Evolutionary conservation across 2,329 filamentous ascomycete genomes (phyloP).

Genomic region (Cyclaneusma minus): DNA sequence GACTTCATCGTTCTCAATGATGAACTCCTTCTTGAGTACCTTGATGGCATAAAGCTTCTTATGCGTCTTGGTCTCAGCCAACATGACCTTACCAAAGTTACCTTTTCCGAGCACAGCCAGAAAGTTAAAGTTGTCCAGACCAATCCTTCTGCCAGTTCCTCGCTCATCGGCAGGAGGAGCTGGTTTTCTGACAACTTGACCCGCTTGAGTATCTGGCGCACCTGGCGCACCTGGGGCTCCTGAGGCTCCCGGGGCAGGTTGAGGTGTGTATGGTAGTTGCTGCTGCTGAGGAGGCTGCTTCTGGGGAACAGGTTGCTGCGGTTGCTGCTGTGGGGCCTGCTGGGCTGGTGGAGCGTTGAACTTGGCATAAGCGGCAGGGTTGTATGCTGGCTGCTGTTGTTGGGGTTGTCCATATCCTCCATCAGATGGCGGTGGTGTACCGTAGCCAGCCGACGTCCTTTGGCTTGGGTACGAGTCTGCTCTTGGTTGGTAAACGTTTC

Average conservation of each 20-base stretch:
- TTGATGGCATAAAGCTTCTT: constrained; percentile 96
- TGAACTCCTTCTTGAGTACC: constrained; percentile 98
- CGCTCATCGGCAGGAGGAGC: constrained; percentile 56
- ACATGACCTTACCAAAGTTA: constrained; percentile 99
- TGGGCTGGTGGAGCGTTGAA: constrained; percentile 35
- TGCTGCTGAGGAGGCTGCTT: constrained; percentile 19
- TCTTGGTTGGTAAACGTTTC: constrained; percentile 12
- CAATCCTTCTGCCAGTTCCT: constrained; percentile 72
- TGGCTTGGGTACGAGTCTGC: constrained; percentile 8
- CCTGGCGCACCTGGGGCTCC: constrained; percentile 10
- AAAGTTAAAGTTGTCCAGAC: constrained; percentile 98
- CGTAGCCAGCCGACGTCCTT: constrained; percentile 3
- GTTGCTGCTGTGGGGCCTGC: constrained; percentile 23
- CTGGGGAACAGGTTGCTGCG: constrained; percentile 16
- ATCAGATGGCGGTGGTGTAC: neutral
- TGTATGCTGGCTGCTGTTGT: constrained; percentile 49
- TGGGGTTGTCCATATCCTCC: constrained; percentile 15
- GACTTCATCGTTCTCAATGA: constrained; percentile 98
- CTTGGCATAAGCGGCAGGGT: constrained; percentile 62
- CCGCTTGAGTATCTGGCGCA: constrained; percentile 5
- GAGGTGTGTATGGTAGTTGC: constrained; percentile 1
- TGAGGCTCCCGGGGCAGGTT: constrained; percentile 17
- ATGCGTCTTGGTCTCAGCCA: constrained; percentile 88
- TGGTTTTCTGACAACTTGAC: constrained; percentile 37
- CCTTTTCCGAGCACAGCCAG: constrained; percentile 94